phyloP scores from a whole-genome alignment of 2,329 filamentous ascomycete genomes.

The Penicillium frequentans region DNA sequence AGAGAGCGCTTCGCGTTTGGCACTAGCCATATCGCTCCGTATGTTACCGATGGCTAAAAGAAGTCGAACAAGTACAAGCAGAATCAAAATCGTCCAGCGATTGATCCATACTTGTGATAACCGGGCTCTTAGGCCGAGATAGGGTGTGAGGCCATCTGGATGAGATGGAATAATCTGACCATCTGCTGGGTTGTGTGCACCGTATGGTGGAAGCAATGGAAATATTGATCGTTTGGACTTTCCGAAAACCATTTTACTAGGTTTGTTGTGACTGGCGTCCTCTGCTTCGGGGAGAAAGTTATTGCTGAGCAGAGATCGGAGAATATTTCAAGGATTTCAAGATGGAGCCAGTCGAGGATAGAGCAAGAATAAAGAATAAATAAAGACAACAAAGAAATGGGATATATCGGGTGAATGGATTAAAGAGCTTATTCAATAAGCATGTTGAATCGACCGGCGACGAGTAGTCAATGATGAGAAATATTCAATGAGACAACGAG shows the following conservation, averaged over 20 bases:
- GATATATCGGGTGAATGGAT: not conserved
- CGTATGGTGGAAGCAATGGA: conserved; percentile 43
- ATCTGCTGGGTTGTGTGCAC: conserved; percentile 43
- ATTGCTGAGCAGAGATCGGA: not conserved
- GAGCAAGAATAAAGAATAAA: not conserved
- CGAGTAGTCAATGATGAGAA: not conserved
- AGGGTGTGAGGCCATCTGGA: conserved; percentile 77
- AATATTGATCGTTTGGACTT: conserved; percentile 35
- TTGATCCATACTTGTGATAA: conserved; percentile 98
- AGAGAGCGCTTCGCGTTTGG: conserved; percentile 77
- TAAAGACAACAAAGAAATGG: not conserved
- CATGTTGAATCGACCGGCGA: conserved; percentile 6
- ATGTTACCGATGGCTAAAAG: conserved; percentile 74
- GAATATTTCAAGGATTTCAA: not conserved
- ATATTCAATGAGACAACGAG: not conserved
- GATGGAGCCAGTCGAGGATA: not conserved
- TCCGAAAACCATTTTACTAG: conserved; percentile 32
- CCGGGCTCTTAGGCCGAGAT: conserved; percentile 83
- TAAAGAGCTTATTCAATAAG: not conserved
- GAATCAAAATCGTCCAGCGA: conserved; percentile 86
- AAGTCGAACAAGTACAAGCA: conserved; percentile 80
- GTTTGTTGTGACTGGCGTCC: not conserved
- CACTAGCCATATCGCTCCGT: conserved; percentile 70
- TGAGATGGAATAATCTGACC: conserved; percentile 57
- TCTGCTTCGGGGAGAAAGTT: not conserved